phyloP scores from a whole-genome alignment of 177 flowering plant species.

The Vitis hybrid region DNA sequence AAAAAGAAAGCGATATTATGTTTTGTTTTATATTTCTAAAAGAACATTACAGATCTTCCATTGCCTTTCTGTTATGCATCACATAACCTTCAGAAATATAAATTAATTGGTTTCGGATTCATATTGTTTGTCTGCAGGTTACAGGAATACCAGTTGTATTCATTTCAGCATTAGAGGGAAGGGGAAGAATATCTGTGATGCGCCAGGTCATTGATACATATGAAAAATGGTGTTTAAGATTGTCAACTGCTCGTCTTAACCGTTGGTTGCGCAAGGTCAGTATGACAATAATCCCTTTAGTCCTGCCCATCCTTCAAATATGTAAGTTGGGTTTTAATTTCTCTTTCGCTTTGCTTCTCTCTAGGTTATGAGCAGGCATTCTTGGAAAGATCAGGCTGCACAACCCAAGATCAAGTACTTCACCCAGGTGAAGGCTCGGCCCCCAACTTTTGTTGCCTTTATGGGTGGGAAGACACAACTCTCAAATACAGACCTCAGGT shows the following conservation, averaged over 20 bases:
- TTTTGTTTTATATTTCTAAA: too few species aligned
- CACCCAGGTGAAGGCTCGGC: slow-evolving; percentile 97
- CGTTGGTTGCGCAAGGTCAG: slow-evolving; percentile 91
- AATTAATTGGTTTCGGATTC: too few species aligned
- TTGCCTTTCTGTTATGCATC: too few species aligned
- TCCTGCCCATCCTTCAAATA: too few species aligned
- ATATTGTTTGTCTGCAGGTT: too few species aligned
- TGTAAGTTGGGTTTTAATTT: not conserved
- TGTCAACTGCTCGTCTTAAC: slow-evolving; percentile 88
- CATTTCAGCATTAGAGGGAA: slow-evolving; percentile 87
- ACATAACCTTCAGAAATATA: too few species aligned
- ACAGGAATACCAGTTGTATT: slow-evolving; percentile 55
- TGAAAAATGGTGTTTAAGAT: slow-evolving; percentile 89
- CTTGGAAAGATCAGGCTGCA: slow-evolving; percentile 86
- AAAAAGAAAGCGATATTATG: too few species aligned
- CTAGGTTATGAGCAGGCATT: slow-evolving; percentile 93
- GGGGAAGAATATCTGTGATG: slow-evolving; percentile 75
- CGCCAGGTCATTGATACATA: slow-evolving; percentile 71
- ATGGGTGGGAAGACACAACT: slow-evolving; percentile 62
- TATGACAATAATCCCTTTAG: not conserved
- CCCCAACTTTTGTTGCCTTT: slow-evolving; percentile 96
- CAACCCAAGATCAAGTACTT: slow-evolving; percentile 91
- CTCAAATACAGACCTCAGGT: slow-evolving; percentile 75
- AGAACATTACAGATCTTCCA: too few species aligned
- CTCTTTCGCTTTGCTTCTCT: not conserved